Percentiles rank a stretch among this genome's conserved stretches.
Conservation (phyloP, 129 eudicot genomes). For the Erigeron canadensis region DNA sequence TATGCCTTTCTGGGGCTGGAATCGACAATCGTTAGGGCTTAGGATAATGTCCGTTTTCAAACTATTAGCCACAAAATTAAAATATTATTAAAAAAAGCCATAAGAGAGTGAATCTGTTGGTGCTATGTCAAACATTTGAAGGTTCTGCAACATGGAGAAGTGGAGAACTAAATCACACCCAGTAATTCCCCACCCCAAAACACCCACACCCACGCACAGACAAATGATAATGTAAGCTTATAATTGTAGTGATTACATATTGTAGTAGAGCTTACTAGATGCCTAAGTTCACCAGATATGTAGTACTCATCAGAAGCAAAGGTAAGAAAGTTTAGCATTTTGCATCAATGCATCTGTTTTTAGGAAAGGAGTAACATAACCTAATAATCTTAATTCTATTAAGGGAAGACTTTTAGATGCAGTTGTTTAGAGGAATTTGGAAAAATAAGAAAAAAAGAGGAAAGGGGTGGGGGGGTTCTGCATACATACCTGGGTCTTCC, state of each 20-base stretch:
- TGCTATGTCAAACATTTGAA: background rate
- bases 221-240: background rate
- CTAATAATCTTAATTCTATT: background rate
- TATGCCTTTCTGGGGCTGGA: no score
- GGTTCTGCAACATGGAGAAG: background rate
- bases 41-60: background rate
- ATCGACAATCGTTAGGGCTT: no score
- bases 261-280: background rate
- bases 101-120: background rate
- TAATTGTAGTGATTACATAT: background rate
- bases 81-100: background rate
- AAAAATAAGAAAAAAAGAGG: no score
- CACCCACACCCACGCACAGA: no score
- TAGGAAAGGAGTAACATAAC: slow-evolving; percentile 17
- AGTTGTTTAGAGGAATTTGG: slow-evolving; percentile 66
- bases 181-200: no score
- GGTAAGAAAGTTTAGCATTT: background rate
- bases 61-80: background rate
- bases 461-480: no score
- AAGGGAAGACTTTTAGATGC: background rate
- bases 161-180: background rate
- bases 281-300: background rate
- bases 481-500: no score
- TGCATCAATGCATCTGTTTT: background rate
- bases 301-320: background rate